Conservation (phyloP, 805 yeast genomes). For the Metschnikowia sp. region DNA sequence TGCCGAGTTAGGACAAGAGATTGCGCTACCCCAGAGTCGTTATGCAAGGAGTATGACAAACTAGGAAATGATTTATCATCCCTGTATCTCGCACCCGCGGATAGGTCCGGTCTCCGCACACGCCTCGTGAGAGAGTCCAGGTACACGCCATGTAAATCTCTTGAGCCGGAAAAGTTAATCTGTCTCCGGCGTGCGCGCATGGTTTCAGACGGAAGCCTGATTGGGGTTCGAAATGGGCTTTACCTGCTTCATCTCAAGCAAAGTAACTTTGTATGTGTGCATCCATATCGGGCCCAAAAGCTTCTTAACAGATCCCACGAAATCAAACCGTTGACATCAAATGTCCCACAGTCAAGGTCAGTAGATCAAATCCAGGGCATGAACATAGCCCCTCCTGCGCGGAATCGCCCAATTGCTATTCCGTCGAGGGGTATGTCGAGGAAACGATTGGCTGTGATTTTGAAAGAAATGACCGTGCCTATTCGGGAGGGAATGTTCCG, state of each 20-base stretch:
- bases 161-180: too few species aligned
- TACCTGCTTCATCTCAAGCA: too few species aligned
- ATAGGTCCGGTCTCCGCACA: conserved; percentile 4
- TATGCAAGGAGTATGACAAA: conserved; percentile 1
- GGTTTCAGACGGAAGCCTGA: background rate
- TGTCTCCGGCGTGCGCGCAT: too few species aligned
- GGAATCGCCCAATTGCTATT: too few species aligned
- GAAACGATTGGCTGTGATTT: background rate
- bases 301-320: background rate
- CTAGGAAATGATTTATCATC: background rate
- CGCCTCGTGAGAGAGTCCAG: background rate
- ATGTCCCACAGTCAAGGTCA: too few species aligned
- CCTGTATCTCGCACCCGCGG: background rate
- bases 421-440: background rate
- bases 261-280: background rate
- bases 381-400: too few species aligned
- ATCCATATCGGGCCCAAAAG: background rate
- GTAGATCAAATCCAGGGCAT: too few species aligned
- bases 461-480: background rate
- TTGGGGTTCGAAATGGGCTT: too few species aligned
- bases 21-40: background rate
- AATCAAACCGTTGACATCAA: too few species aligned
- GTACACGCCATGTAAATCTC: too few species aligned
- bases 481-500: background rate
- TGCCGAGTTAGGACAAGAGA: conserved; percentile 4